Evolutionary conservation across 2,329 filamentous ascomycete species (phyloP), one percentile per base, ranked within the genome.

Genomic region (Arthrobotrys pseudoclavata): DNA sequence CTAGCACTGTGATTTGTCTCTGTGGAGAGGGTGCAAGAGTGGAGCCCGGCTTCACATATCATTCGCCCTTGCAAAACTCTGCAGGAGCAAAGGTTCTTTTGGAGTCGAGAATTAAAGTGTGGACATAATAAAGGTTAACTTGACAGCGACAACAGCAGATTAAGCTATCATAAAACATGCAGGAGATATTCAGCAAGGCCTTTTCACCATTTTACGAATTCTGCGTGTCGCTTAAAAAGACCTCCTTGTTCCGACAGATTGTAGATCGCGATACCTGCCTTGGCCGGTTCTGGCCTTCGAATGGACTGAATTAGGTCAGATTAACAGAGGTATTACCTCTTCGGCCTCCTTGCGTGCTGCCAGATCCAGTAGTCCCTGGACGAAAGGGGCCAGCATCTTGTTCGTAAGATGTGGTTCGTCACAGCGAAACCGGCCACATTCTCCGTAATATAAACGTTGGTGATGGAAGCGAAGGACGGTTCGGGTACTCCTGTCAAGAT

Each of bases 81-180:
- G 70, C 70, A 75, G 68, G 22, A 57, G 45, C 2, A 20, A 37
- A 71, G 22, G 60, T 71, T 71, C 68, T 71, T 64, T 71, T 50
- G 22, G 29, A 37, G 57, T 69, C 66, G 72, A 70, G 72, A 76
- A 64, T 67, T 74, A 67, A 72, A 47, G 69, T 67, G 62, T 74
- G 69, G 69, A 67, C 42, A 62, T 31, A n/a, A n/a, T n/a, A 53
- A 72, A 67, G 69, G 52, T 68, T 74, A 68, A 68, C 62, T 74
- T 74, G 69, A 74, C 69, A 74, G 69, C 62, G 53, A 68, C 69
- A 74, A 68, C 53, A 61, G 62, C 50, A 53, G 69, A 61, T 53
- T 67, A 74, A 68, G 50, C 40, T 53, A 67, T 62, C 42, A 60
- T 68, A 40, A 57, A 74, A 62, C 52, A 53, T 62, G 69, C 53